Conservation (phyloP, 306 rosid genomes). For the Trifolium pratense region DNA sequence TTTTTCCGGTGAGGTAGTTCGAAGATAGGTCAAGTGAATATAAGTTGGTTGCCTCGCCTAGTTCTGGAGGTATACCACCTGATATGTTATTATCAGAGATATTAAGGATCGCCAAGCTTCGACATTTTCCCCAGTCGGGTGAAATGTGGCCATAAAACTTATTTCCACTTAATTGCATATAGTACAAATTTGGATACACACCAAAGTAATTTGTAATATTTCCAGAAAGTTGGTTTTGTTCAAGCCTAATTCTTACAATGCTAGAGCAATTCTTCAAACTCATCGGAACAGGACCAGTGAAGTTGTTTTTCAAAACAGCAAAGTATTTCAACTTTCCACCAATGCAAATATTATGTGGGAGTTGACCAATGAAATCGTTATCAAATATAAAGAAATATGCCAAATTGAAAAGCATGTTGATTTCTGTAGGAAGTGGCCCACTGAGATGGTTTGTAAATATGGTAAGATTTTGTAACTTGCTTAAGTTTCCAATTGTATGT, state of each 20-base stretch:
- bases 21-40: constrained; percentile 33
- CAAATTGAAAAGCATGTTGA: constrained; percentile 20
- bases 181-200: constrained; percentile 30
- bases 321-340: neutral
- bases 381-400: neutral
- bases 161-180: constrained; percentile 36
- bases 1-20: constrained; percentile 35
- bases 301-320: neutral
- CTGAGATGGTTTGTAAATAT: neutral
- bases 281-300: constrained; percentile 21
- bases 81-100: constrained; percentile 32
- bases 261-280: constrained; percentile 36
- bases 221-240: constrained; percentile 36
- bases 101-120: neutral
- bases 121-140: constrained; percentile 30
- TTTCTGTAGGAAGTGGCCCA: constrained; percentile 14
- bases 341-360: constrained; percentile 27
- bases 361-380: constrained; percentile 24
- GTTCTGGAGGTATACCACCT: constrained; percentile 32
- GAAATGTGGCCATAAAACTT: constrained; percentile 40
- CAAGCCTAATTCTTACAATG: constrained; percentile 33
- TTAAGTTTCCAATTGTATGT: constrained; percentile 14
- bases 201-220: constrained; percentile 43
- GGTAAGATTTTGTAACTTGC: neutral
- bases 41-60: constrained; percentile 37